phyloP scores from a whole-genome alignment of 441 rosid species.

The Pelargonium myrrhifolium region DNA sequence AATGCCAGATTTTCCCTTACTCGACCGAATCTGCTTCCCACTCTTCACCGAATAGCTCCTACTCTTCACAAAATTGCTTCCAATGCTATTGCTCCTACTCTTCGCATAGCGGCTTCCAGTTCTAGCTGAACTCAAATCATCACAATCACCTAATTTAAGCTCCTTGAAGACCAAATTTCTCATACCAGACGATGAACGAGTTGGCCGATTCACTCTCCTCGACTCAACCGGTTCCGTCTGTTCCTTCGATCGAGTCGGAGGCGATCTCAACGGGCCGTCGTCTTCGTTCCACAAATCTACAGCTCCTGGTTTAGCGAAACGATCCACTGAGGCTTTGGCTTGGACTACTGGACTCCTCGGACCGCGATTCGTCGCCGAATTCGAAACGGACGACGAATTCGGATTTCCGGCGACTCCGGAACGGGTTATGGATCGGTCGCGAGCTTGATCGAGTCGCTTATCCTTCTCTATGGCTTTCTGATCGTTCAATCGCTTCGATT shows the following conservation, averaged over 20 bases:
- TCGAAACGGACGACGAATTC: too few species aligned
- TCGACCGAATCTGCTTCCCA: slow-evolving; percentile 3
- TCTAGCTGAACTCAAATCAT: too few species aligned
- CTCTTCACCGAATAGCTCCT: slow-evolving; percentile 47
- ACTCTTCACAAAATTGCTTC: slow-evolving; percentile 19
- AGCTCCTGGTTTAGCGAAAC: slow-evolving; percentile 82
- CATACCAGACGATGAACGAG: too few species aligned
- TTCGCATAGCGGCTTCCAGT: too few species aligned
- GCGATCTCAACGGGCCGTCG: slow-evolving; percentile 52
- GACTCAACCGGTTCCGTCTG: too few species aligned
- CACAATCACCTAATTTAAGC: too few species aligned
- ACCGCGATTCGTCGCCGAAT: slow-evolving; percentile 15
- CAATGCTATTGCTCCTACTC: neutral
- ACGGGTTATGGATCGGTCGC: slow-evolving; percentile 66
- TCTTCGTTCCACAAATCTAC: slow-evolving; percentile 87
- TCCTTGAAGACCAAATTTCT: too few species aligned
- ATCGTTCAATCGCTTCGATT: slow-evolving; percentile 96
- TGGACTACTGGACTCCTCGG: slow-evolving; percentile 61
- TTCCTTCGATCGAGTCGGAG: neutral
- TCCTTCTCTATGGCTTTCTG: slow-evolving; percentile 85
- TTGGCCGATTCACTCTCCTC: too few species aligned
- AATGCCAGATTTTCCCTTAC: slow-evolving; percentile 16
- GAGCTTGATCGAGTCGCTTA: slow-evolving; percentile 66
- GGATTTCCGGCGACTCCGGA: slow-evolving; percentile 9
- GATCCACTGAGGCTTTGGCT: slow-evolving; percentile 70